Base-by-base conservation (phyloP, 2,329 filamentous ascomycete genomes). In the Cytospora leucostoma region DNA sequence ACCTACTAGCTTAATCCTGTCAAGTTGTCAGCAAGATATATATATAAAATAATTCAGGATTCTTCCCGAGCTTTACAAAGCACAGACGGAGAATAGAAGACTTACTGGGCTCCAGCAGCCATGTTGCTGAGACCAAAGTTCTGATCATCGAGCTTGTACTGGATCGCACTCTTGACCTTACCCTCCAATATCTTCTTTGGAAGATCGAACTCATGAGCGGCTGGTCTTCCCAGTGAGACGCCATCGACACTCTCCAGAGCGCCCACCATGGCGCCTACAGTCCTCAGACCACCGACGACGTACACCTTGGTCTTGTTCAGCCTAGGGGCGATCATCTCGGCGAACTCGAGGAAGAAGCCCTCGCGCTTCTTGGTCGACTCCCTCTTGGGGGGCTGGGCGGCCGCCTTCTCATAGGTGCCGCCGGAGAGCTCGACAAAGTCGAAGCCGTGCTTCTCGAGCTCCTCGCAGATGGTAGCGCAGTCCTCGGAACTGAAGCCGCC, bases 361-460 rank as follows among this genome's bases (percentile, higher is more conserved):
- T 85, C 83, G 4, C 82, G 77, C 73, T 80, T 79, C 70, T 78
- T 78, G 13, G 83, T 86, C 17, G 77, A 80, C 50, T 86, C 83
- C 60, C 79, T 76, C 74, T 82, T 77, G 71, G 84, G 79, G 71
- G 84, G 79, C 2, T 67, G 69, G 66, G 84, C 84, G 0, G 78
- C 81, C 6, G 82, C 72, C 35, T 78, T 72, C 73, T 87, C 81
- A 70, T 86, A 86, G 0, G 83, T 87, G 3, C 85, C 85, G 33
- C 85, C 84, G 0, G 77, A 81, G 0, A 87, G 76, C 73, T 88
- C 85, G 13, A 87, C 83, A 67, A 85, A 83, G 71, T 85, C 79
- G 58, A 85, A 84, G 8, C 71, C 72, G 64, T 80, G 78, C 55
- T 75, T 70, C 70, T 86, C 82, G 1, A 85, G 74, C 27, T 78